Base-by-base conservation (phyloP, 257 asterid genomes). In the Fraxinus quadrangulata region DNA sequence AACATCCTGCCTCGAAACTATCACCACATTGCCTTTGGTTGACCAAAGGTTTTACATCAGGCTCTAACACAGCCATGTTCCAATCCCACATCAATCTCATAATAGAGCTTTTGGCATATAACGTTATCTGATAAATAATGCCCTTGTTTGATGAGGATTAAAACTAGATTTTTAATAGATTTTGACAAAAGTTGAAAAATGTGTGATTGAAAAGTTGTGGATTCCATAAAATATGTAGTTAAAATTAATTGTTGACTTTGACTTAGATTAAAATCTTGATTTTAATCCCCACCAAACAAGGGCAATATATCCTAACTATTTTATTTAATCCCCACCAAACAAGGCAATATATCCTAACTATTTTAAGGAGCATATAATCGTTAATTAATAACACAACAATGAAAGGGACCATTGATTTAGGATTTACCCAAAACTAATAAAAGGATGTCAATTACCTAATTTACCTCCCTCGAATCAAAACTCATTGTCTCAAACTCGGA, bases 1-100 rank as follows among this genome's bases (percentile, higher is more conserved):
- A 66, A 61, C 34, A 21, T 16, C 42, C 49, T 36, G 73, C 66
- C 59, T 47, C 70, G 23, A 49, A 77, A 63, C 8, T 42, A 47
- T 45, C 70, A 6, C 12, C 3, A 2, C 2, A 6, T 56, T 21
- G 66, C 28, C 28, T 56, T 19, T 51, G 75, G 45, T 21, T 28
- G 73, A 19, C 34, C 24, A 28, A 36, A 51, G 6, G 30, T 17
- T 71, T 63, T 19, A 45, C 17, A 45, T 61, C 71, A 6, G 45
- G 19, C 49, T 36, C 71, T 45, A 36, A 63, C 66, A 37, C 40
- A 40, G 45, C 9, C 68, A 73, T 68, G 24, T 16, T 17, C 24
- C 23, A 17, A 1, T 51, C n/a, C 63, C 63, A 51, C 12, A 5
- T 47, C 70, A 42, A 36, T 26, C 31, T 3, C 31, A 28, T 42